A percentile compares a stretch with the other conserved stretches of the same genome.
Evolutionary conservation across 2,329 filamentous ascomycete species (phyloP).

Genomic region (Diplodia intermedia): DNA sequence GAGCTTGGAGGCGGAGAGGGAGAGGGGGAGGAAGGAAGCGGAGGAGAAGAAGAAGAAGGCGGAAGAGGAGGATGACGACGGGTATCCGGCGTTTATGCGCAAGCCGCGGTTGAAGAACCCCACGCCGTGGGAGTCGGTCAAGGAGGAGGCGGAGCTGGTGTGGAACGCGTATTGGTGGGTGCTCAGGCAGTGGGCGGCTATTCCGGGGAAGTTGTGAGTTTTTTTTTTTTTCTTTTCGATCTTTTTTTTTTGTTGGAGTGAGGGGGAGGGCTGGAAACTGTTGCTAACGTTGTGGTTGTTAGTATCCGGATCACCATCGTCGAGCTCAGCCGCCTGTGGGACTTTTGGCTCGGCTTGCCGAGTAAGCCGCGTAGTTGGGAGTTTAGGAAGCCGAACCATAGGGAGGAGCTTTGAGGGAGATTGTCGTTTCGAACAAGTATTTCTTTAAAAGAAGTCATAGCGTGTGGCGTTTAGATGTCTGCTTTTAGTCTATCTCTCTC

Average conservation of each 20-base stretch:
- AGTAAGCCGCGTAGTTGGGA: slow-evolving; percentile 65
- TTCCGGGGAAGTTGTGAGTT: slow-evolving; percentile 74
- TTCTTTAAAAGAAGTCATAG: neutral
- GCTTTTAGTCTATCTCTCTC: no score
- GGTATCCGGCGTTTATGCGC: slow-evolving; percentile 52
- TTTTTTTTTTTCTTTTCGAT: neutral
- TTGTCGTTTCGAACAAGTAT: no score
- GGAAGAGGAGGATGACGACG: slow-evolving; percentile 48
- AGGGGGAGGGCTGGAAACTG: neutral
- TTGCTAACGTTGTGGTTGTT: slow-evolving; percentile 2
- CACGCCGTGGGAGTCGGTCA: slow-evolving; percentile 64
- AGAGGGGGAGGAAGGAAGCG: slow-evolving; percentile 35
- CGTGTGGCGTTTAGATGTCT: neutral
- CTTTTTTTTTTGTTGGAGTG: neutral
- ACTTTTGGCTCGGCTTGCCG: slow-evolving; percentile 69
- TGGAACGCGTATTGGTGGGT: slow-evolving; percentile 70
- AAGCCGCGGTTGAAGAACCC: slow-evolving; percentile 52
- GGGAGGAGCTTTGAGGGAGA: slow-evolving; percentile 22
- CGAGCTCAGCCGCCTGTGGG: slow-evolving; percentile 64
- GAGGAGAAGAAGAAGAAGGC: slow-evolving; percentile 42
- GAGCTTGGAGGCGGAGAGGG: slow-evolving; percentile 44
- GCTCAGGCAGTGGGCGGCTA: slow-evolving; percentile 70
- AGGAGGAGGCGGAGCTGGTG: slow-evolving; percentile 69
- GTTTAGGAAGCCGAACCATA: slow-evolving; percentile 42
- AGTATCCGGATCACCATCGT: slow-evolving; percentile 61